These are phyloP conservation scores for Camelina hispida DNA, from an alignment of 345 rosid species.

Conservation along the genomic window DNA sequence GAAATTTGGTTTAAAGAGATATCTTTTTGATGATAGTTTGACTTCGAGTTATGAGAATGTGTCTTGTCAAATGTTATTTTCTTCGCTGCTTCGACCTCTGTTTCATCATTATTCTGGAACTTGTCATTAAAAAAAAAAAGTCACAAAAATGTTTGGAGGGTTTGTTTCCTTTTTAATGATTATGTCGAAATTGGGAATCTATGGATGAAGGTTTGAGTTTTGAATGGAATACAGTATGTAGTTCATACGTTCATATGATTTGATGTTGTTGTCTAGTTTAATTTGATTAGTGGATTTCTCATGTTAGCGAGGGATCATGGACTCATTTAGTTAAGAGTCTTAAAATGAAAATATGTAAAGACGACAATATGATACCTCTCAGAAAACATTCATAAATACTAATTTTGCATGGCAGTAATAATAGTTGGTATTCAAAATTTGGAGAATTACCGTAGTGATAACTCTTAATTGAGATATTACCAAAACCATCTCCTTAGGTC, in stretches of 20 bases:
- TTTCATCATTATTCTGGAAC: not conserved
- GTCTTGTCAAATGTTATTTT: conserved; percentile 12
- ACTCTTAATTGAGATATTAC: too few species aligned
- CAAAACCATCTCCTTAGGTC: too few species aligned
- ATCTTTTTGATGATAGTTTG: conserved; percentile 32
- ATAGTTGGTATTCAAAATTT: too few species aligned
- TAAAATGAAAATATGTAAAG: not conserved
- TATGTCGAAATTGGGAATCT: not conserved
- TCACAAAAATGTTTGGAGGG: too few species aligned
- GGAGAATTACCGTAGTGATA: too few species aligned
- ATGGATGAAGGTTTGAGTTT: not conserved
- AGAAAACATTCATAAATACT: not conserved
- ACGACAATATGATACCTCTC: not conserved
- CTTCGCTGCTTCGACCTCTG: conserved; percentile 8
- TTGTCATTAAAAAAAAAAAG: too few species aligned
- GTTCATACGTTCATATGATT: not conserved
- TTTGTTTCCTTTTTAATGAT: not conserved
- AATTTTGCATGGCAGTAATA: not conserved
- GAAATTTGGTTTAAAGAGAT: conserved; percentile 24
- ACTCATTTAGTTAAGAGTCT: not conserved
- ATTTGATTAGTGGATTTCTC: not conserved
- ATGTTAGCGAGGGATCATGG: not conserved
- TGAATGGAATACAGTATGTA: not conserved
- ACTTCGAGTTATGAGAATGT: conserved; percentile 23
- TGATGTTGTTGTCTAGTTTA: not conserved